Base-by-base conservation (phyloP, 2,329 filamentous ascomycete species). In the Sporothrix curviconia region DNA sequence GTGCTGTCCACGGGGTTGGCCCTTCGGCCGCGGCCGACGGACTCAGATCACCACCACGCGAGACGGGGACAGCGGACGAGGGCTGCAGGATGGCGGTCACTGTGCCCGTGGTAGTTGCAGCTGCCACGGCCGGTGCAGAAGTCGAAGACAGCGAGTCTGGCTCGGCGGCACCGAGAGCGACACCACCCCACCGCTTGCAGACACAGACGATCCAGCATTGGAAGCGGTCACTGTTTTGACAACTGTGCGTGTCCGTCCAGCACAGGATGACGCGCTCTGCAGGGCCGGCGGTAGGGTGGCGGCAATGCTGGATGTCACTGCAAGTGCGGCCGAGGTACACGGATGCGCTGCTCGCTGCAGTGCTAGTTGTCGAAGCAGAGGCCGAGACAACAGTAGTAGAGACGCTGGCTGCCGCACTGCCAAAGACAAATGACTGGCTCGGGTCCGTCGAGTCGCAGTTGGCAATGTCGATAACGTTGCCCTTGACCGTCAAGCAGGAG, bases 1-100 rank as follows among this genome's bases (percentile, higher is more conserved):
- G 72, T 76, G 49, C 66, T 65, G 63, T 81, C 78, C 34, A 74
- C 73, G 25, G 70, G 58, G 40, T 81, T 73, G 9, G 78, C 69
- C 62, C n/a, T n/a, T 79, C 73, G 1, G 77, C 78, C 1, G 73
- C 78, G 0, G 78, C 76, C 2, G 74, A 72, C 1, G 78, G 78
- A 57, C 78, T 68, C 39, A 82, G 70, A 1, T 66, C 69, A n/a
- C 74, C 75, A 7, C 79, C 78, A 19, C 78, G 70, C 5, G 78
- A 78, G 8, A 81, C 78, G 1, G 78, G 72, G 1, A 79, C 71
- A 1, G 72, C 64, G 0, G 69, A 64, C 1, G 74, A 76, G 3
- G 76, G 74, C 59, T 74, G 74, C 7, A 65, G 65, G n/a, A 67
- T 70, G 8, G 68, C 67, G 22, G 68, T 68, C 14, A 55, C 65